Evolutionary conservation across 495 filamentous ascomycete genomes (phyloP).

Genomic region (Tuber magnatum): DNA sequence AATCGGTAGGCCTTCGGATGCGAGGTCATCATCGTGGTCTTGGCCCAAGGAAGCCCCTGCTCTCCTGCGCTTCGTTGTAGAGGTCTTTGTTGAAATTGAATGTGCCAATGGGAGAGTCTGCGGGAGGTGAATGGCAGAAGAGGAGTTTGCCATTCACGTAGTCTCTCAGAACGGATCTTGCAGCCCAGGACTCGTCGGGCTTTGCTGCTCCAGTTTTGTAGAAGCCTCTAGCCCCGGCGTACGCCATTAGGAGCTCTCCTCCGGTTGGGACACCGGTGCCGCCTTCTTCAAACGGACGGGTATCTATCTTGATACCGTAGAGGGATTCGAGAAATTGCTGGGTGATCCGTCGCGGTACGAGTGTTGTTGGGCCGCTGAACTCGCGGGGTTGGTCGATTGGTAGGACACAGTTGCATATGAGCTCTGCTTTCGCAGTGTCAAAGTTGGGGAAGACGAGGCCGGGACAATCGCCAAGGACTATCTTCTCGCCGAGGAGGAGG

Average conservation of each 20-base stretch:
- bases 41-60: slow-evolving; percentile 44
- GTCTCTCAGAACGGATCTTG: slow-evolving; percentile 86
- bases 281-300: slow-evolving; percentile 80
- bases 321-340: slow-evolving; percentile 79
- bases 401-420: slow-evolving; percentile 90
- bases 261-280: slow-evolving; percentile 83
- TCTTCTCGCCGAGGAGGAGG: slow-evolving; percentile 78
- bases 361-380: slow-evolving; percentile 75
- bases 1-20: slow-evolving; percentile 38
- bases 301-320: slow-evolving; percentile 84
- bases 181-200: slow-evolving; percentile 88
- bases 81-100: slow-evolving; percentile 79
- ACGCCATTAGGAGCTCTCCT: slow-evolving; percentile 77
- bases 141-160: slow-evolving; percentile 94
- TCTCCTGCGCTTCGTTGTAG: slow-evolving; percentile 67
- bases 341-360: slow-evolving; percentile 90
- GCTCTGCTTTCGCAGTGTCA: slow-evolving; percentile 89
- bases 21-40: slow-evolving; percentile 47
- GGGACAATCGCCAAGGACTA: slow-evolving; percentile 95
- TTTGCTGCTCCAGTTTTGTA: slow-evolving; percentile 77
- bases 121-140: slow-evolving; percentile 80
- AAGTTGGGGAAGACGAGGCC: slow-evolving; percentile 99
- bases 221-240: slow-evolving; percentile 83
- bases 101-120: slow-evolving; percentile 57
- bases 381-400: slow-evolving; percentile 97